A percentile compares a stretch with the other conserved stretches of the same genome.
Evolutionary conservation across 306 rosid genomes (phyloP).

Genomic region (Vicia sativa): DNA sequence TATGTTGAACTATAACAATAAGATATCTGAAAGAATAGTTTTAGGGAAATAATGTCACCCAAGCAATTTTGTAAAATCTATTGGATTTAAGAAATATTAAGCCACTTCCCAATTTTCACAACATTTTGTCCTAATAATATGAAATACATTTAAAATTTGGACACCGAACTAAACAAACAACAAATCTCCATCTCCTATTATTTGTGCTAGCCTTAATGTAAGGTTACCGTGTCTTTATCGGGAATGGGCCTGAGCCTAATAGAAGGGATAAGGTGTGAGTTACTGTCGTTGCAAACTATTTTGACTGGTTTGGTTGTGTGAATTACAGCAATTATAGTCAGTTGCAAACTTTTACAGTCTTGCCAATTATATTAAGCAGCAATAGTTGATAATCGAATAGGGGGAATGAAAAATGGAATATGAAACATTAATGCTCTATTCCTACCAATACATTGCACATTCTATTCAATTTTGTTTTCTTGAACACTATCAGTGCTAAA

Average conservation of each 20-base stretch:
- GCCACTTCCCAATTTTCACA: background rate
- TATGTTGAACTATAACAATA: background rate
- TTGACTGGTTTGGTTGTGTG: background rate
- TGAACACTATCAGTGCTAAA: background rate
- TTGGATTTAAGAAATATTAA: background rate
- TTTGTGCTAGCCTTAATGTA: slow-evolving; percentile 5
- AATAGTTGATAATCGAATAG: background rate
- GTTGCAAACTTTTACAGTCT: background rate
- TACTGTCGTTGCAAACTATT: background rate
- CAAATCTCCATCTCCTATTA: slow-evolving; percentile 5
- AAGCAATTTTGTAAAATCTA: slow-evolving; percentile 24
- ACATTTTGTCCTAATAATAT: background rate
- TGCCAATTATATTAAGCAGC: background rate
- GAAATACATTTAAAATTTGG: slow-evolving; percentile 2
- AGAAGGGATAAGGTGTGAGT: background rate
- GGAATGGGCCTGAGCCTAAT: background rate
- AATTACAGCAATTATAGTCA: background rate
- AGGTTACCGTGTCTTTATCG: background rate
- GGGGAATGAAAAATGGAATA: background rate
- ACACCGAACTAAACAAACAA: background rate
- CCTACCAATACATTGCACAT: background rate
- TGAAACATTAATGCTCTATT: background rate
- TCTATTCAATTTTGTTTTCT: slow-evolving; percentile 12
- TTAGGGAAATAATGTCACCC: slow-evolving; percentile 5
- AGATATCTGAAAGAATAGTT: slow-evolving; percentile 11